Base-by-base conservation (phyloP, 768 basidiomycete species). In the Erythrobasidium yunnanense region DNA sequence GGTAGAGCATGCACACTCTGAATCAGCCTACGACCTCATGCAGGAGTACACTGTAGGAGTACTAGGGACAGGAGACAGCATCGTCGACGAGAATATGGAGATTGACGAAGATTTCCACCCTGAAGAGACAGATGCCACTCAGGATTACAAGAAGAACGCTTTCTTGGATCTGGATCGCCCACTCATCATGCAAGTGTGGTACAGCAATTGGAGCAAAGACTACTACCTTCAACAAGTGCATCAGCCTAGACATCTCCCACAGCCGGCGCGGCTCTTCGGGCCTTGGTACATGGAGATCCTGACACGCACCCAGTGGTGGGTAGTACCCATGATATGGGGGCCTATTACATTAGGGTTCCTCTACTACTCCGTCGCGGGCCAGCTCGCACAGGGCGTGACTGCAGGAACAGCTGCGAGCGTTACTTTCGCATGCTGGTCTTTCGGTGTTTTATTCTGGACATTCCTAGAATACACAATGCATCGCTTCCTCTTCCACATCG, bases 161-260 rank as follows among this genome's bases (percentile, higher is more conserved):
- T 99, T 99, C 77, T 78, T 99, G 67, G 92, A 99, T 76, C 82
- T 99, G 22, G 81, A 83, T 67, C 84, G 85, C 74, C 91, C 95
- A 8, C 75, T 99, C 56, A 66, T 76, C 65, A 72, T 75, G 66
- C 95, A 99, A 77, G 83, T 99, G 68, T 91, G 87, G 88, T 78
- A 84, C 68, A 83, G 83, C 17, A 87, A 90, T 76, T 95, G 88
- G 74, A 88, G 88, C 74, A 99, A 99, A 80, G 83, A 87, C 2
- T 97, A 91, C 76, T 99, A 99, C 75, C 80, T 99, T 54, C 83
- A 89, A 72, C 95, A 99, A 76, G 88, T 99, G 0, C 95, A 99
- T 76, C 91, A 96, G 75, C 93, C 95, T 1, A 83, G 95, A 46
- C 71, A 73, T 49, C 49, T 72, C 17, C 69, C 71, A 1, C 49